Percentiles rank a stretch among this genome's conserved stretches.
phyloP scores from a whole-genome alignment of 257 asterid species.

The Apocynum venetum region DNA sequence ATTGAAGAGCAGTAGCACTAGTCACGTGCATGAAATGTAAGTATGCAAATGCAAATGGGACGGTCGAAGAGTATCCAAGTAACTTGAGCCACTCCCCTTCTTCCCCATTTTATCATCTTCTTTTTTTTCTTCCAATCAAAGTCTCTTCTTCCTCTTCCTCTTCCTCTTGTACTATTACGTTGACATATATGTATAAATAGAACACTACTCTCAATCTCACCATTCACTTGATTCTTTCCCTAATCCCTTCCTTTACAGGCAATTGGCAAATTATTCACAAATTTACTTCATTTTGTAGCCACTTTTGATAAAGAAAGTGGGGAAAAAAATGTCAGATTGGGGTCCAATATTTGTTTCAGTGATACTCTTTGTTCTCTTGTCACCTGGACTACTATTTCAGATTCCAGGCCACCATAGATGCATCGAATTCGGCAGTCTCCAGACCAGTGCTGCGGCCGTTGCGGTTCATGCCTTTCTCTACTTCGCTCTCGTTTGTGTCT shows the following conservation, averaged over 20 bases:
- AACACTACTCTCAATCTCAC: background rate
- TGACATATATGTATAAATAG: background rate
- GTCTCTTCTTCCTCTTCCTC: background rate
- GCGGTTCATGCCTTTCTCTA: slow-evolving; percentile 46
- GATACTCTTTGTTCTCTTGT: slow-evolving; percentile 43
- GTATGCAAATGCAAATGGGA: slow-evolving; percentile 9
- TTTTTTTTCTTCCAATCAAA: slow-evolving; percentile 17
- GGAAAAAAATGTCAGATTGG: slow-evolving; percentile 39
- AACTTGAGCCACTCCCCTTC: slow-evolving; percentile 16
- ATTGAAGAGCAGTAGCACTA: background rate
- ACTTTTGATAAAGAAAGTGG: too few species aligned
- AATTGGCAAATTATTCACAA: too few species aligned
- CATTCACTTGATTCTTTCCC: background rate
- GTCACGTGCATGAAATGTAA: slow-evolving; percentile 10
- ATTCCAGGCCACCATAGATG: slow-evolving; percentile 42
- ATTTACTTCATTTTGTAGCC: too few species aligned
- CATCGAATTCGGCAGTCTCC: slow-evolving; percentile 47
- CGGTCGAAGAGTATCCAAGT: slow-evolving; percentile 29
- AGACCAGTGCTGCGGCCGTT: slow-evolving; percentile 50
- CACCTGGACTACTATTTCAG: slow-evolving; percentile 55
- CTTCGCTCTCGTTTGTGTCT: slow-evolving; percentile 48
- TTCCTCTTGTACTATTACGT: background rate
- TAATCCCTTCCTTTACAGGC: background rate
- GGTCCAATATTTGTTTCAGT: slow-evolving; percentile 44
- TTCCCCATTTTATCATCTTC: background rate